Base-by-base conservation (phyloP, 108 stramenopile genomes). In the Skeletonema grethae region DNA sequence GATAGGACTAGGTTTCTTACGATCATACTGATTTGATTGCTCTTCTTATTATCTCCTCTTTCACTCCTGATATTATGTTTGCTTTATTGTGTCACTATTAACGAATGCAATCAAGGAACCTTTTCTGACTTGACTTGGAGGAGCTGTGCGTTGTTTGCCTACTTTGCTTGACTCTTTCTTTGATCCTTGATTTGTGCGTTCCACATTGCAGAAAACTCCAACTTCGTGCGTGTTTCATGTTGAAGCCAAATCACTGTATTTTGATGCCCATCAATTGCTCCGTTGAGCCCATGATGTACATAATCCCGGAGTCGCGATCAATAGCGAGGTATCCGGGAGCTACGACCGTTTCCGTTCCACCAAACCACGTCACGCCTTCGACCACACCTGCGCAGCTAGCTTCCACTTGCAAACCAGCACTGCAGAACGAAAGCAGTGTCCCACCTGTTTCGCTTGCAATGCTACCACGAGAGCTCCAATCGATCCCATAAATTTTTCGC, bases 1-100 rank as follows among this genome's bases (percentile, higher is more conserved):
- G 76, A 61, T 12, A 75, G 48, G 60, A 67, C 66, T 13, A 61
- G 39, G 25, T 75, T 75, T 61, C 74, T 60, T 16, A 75, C 30
- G 36, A 75, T 67, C 74, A 75, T 75, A 43, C 0, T 28, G 25
- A 28, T 28, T 28, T 48, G 18, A 48, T 18, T 48, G n/a, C 18
- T 18, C 18, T 48, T 48, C 11, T 48, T 48, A 28, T 18, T 20
- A 18, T 20, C 18, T 18, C 6, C 7, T 20, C 7, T 48, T 48
- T 18, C 0, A 18, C 46, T 48, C 1, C 10, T n/a, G 43, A 13
- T 34, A 34, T 34, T 5, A 34, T 34, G 7, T 2, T 0, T 39
- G 11, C 9, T n/a, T n/a, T 39, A 13, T 12, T 3, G 38, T 10
- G 12, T 0, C n/a, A n/a, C 38, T 39, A 28, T 1, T 28, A 28